These are phyloP conservation scores for Stephania yunnanensis DNA, from an alignment of 164 flowering plant species.

Conservation along the genomic window DNA sequence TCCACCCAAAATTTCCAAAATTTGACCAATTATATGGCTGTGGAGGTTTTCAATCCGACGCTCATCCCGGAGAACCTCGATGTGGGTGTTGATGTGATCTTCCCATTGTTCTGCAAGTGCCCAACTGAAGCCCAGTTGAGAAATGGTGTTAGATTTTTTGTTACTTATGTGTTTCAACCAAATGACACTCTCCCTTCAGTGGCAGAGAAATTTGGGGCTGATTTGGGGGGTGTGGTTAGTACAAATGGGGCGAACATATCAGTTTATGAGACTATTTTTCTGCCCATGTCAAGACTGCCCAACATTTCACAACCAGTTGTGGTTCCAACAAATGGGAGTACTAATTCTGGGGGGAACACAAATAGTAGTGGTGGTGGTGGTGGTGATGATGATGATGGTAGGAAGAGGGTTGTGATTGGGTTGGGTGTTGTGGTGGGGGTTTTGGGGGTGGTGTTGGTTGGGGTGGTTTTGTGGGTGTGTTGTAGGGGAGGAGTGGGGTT, in stretches of 20 bases:
- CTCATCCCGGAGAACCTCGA: constrained; percentile 41
- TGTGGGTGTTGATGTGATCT: constrained; percentile 36
- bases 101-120: constrained; percentile 84
- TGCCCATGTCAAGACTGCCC: constrained; percentile 63
- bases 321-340: constrained; percentile 1
- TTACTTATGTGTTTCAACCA: constrained; percentile 68
- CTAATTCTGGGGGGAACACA: too few species aligned
- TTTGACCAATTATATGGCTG: constrained; percentile 72
- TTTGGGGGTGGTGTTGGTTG: constrained; percentile 12
- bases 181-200: constrained; percentile 44
- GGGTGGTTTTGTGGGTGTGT: constrained; percentile 29
- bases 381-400: constrained; percentile 1
- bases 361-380: too few species aligned
- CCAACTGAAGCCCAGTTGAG: constrained; percentile 39
- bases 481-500: constrained; percentile 16
- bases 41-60: constrained; percentile 56
- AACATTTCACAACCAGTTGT: constrained; percentile 43
- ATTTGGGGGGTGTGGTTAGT: constrained; percentile 24
- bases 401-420: constrained; percentile 41
- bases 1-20: constrained; percentile 47
- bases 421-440: constrained; percentile 55
- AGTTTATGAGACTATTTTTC: constrained; percentile 43
- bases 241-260: constrained; percentile 38
- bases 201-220: constrained; percentile 43
- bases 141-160: constrained; percentile 33